Evolutionary conservation across 2,329 filamentous ascomycete genomes (phyloP), one percentile per base, ranked within the genome.

Genomic region (Sclerotinia nivalis): DNA sequence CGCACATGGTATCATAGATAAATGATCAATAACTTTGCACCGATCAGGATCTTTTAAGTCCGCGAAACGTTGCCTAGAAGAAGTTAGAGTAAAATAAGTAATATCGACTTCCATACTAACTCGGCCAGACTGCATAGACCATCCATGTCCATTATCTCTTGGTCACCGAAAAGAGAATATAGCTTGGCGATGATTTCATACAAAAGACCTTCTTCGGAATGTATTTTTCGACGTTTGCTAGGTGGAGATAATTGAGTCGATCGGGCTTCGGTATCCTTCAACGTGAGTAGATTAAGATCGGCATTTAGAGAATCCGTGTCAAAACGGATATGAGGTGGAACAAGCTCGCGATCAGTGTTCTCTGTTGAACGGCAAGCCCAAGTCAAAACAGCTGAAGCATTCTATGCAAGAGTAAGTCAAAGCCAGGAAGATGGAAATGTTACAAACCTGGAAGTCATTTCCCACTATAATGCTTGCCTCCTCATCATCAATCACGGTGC

Each of bases 1-100:
- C 22, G 84, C 85, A 77, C 89, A 92, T 25, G 86, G 82, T 61
- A 88, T 77, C 62, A 83, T 83, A 4, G 88, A 86, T 20, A 93
- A 76, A 15, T 84, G 77, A 50, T 87, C 81, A 54, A 91, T 80
- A 12, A 84, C 79, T 47, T 82, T 81, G 73, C 84, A 87, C 75
- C 87, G 85, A 34, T 84, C 80, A 10, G 79, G 71, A 70, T 88
- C 85, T 22, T 82, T 74, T 6, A 88, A 78, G 20, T 78, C 76
- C 18, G 81, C 74, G 75, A 88, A 88, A 31, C 76, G 76, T 70
- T 76, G 70, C 69, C 82, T 60, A 71, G 69, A 64, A 15, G 18
- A n/a, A 15, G 31, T 69, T 66, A 69, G 68, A 55, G n/a, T 22
- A 10, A 37, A 47, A 5, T 7, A 13, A 34, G n/a, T 4, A 10